phyloP scores from a whole-genome alignment of 2,329 filamentous ascomycete species.

The Aspergillus sp. region DNA sequence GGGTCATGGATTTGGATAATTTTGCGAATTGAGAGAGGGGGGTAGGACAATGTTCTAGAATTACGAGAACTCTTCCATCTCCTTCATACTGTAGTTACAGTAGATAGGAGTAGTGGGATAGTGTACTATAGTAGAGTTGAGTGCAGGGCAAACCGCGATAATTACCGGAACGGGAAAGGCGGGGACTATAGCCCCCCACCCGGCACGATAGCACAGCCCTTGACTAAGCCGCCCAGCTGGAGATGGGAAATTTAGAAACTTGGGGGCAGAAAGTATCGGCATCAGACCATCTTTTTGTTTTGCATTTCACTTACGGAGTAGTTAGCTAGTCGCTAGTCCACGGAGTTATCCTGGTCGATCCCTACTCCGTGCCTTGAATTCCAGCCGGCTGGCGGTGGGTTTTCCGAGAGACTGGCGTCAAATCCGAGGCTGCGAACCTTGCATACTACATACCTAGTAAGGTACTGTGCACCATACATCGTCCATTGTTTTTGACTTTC shows the following conservation, averaged over 20 bases:
- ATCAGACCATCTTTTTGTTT: background rate
- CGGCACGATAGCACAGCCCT: background rate
- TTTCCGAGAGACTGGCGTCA: background rate
- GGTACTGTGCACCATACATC: no score
- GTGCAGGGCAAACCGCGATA: background rate
- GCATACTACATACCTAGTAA: no score
- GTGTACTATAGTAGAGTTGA: no score
- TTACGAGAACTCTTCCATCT: background rate
- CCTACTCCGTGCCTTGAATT: background rate
- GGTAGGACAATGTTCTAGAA: background rate
- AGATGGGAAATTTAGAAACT: background rate
- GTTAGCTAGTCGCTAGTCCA: background rate
- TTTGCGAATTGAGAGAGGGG: background rate
- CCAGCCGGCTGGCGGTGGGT: background rate
- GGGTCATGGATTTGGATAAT: background rate
- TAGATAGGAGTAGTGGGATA: no score
- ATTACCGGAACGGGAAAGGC: background rate
- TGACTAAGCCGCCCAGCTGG: background rate
- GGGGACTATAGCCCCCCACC: background rate
- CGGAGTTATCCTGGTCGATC: background rate
- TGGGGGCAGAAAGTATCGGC: background rate
- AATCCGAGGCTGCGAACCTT: background rate
- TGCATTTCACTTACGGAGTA: background rate
- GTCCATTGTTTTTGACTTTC: background rate
- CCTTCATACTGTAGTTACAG: no score